These are phyloP conservation scores for Cornus controversa DNA, from an alignment of 148 eudicot species.

Conservation along the genomic window DNA sequence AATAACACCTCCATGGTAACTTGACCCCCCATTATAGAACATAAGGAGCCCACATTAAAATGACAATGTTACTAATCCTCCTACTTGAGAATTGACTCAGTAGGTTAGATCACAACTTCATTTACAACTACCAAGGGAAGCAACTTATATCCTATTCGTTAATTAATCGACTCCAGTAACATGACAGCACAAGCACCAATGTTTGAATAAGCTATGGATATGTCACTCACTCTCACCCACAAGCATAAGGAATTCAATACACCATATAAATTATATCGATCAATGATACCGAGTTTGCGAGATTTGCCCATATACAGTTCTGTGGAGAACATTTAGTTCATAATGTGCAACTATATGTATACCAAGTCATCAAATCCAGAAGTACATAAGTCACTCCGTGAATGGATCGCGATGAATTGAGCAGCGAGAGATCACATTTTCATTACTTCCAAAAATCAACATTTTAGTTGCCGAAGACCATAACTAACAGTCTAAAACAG, in stretches of 20 bases:
- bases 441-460: too few relatives aligned
- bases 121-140: background rate
- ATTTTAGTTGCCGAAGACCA: background rate
- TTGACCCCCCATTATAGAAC: background rate
- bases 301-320: background rate
- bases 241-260: background rate
- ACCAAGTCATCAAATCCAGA: background rate
- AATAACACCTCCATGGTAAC: background rate
- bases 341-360: background rate
- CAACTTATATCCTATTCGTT: background rate
- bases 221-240: background rate
- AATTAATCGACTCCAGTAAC: background rate
- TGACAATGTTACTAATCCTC: background rate
- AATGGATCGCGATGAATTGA: background rate
- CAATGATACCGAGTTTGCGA: background rate
- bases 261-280: background rate
- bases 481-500: slow-evolving; percentile 1
- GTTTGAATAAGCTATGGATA: background rate
- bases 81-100: background rate
- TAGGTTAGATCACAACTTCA: background rate
- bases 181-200: background rate
- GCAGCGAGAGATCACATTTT: background rate
- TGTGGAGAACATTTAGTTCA: background rate
- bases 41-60: background rate
- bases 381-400: background rate